Evolutionary conservation across 23 red algal species (phyloP).

Genomic region (Rhodosorus marinus): DNA sequence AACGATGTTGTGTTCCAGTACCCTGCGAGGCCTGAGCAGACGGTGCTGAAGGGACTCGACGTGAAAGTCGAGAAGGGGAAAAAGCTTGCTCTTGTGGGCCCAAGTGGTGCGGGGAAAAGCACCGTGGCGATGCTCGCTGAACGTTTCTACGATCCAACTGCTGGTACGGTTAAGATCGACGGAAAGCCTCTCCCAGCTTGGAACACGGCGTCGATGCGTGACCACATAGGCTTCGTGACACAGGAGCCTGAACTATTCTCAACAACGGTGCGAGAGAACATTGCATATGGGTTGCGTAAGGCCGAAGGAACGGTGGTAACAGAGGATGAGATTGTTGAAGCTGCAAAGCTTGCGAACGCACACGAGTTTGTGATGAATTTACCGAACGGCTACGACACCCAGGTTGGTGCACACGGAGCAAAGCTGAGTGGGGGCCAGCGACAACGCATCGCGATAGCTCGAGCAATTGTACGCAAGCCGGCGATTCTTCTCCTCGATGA

Average conservation of each 20-base stretch:
- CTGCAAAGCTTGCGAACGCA: constrained; percentile 49
- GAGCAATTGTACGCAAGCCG: constrained; percentile 49
- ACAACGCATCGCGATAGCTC: constrained; percentile 83
- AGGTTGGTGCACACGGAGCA: constrained; percentile 48
- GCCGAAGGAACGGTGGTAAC: constrained; percentile 24
- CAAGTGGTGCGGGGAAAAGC: constrained; percentile 25
- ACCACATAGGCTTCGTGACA: constrained; percentile 55
- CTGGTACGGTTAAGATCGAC: constrained; percentile 6
- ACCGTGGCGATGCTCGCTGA: constrained; percentile 8
- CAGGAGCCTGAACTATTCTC: constrained; percentile 77
- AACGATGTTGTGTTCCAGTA: constrained; percentile 58
- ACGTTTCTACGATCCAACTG: constrained; percentile 10
- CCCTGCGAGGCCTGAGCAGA: constrained; percentile 25
- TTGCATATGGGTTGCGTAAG: constrained; percentile 43
- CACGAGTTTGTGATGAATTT: constrained; percentile 59
- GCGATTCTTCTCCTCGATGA: constrained; percentile 71
- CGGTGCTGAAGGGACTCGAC: constrained; percentile 32
- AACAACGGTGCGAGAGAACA: constrained; percentile 52
- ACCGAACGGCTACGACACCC: constrained; percentile 59
- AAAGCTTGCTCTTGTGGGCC: constrained; percentile 19
- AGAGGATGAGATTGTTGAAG: constrained; percentile 21
- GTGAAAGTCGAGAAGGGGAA: constrained; percentile 21
- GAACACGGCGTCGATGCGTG: constrained; percentile 20
- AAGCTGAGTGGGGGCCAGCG: constrained; percentile 70
- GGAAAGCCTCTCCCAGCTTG: constrained; percentile 5